These are phyloP conservation scores for Trametes maxima DNA, from an alignment of 768 basidiomycete genomes.

Conservation along the genomic window DNA sequence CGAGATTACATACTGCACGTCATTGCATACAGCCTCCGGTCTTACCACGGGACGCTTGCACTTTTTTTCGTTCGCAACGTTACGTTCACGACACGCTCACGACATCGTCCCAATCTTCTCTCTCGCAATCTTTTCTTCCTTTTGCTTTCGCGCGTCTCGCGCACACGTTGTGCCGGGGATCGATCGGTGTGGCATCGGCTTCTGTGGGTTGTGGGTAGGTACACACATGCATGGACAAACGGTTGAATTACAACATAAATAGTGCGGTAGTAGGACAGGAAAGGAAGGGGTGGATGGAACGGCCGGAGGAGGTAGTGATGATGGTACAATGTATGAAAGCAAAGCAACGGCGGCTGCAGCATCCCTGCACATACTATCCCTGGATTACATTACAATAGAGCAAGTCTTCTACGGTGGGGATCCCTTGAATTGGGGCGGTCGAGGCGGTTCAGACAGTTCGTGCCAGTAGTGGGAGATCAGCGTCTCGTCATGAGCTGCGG, in stretches of 20 bases:
- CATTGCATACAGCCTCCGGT: background rate
- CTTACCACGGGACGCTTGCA: background rate
- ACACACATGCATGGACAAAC: conserved; percentile 8
- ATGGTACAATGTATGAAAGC: conserved; percentile 15
- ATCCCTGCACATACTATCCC: conserved; percentile 2
- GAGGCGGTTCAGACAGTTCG: background rate
- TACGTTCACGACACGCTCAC: conserved; percentile 9
- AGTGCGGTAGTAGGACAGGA: conserved; percentile 4
- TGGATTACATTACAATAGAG: conserved; percentile 23
- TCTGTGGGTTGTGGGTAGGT: conserved; percentile 10
- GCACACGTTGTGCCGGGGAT: background rate
- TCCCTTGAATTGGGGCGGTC: too few relatives aligned
- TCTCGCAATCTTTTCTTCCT: background rate
- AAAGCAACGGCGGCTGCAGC: background rate
- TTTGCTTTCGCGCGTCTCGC: background rate
- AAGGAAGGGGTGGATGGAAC: background rate
- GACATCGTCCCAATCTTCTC: background rate
- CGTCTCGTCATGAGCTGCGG: conserved; percentile 41
- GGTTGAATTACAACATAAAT: conserved; percentile 15
- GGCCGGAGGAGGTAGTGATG: background rate
- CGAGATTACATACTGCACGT: conserved; percentile 3
- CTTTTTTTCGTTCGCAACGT: background rate
- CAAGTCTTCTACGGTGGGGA: background rate
- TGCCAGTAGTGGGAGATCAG: background rate
- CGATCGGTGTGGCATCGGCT: background rate